These are phyloP conservation scores for Carallia pectinifolia DNA, from an alignment of 345 rosid genomes.

Conservation along the genomic window DNA sequence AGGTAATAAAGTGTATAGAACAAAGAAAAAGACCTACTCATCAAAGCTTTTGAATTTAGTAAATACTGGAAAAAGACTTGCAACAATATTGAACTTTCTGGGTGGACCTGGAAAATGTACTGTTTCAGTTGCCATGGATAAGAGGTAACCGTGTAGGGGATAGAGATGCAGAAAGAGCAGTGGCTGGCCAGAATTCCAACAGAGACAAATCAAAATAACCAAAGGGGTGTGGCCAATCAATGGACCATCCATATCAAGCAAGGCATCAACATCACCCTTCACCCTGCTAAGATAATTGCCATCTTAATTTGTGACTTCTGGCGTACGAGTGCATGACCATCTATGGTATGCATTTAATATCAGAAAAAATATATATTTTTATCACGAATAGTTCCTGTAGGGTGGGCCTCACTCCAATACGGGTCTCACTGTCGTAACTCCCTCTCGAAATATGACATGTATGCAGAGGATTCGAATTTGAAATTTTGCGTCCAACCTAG, in stretches of 20 bases:
- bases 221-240: background rate
- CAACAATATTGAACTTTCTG: background rate
- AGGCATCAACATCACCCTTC: background rate
- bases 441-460: too few relatives aligned
- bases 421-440: too few relatives aligned
- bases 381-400: too few relatives aligned
- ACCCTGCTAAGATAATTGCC: background rate
- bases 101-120: background rate
- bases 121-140: conserved; percentile 8
- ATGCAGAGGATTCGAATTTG: too few relatives aligned
- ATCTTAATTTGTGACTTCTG: background rate
- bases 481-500: too few relatives aligned
- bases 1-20: conserved; percentile 4
- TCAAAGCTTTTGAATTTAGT: background rate
- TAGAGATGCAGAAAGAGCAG: background rate
- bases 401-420: too few relatives aligned
- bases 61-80: background rate
- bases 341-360: too few relatives aligned
- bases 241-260: background rate
- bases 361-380: too few relatives aligned
- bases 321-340: too few relatives aligned
- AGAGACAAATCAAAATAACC: background rate
- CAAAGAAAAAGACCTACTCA: background rate
- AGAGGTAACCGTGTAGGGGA: conserved; percentile 4
- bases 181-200: background rate